Evolutionary conservation across 2,329 filamentous ascomycete species (phyloP).

Genomic region (Atkinsonella hypoxylon): DNA sequence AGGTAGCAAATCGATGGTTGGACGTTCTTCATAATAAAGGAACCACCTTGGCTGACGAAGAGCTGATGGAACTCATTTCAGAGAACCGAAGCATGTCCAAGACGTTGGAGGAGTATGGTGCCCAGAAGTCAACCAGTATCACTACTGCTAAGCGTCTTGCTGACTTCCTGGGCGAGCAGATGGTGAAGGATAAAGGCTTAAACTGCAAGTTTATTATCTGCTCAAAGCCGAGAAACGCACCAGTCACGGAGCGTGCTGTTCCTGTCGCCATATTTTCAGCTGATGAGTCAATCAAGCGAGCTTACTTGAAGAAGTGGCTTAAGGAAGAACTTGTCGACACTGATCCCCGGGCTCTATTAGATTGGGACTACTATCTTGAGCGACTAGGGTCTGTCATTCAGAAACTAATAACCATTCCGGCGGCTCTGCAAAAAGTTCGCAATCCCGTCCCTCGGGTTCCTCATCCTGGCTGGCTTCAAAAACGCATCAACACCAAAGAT

Average conservation of each 20-base stretch:
- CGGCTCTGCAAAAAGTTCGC: conserved; percentile 83
- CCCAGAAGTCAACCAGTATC: conserved; percentile 97
- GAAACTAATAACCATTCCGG: conserved; percentile 97
- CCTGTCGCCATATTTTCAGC: conserved; percentile 97
- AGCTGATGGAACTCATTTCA: conserved; percentile 98
- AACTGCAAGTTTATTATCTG: conserved; percentile 99
- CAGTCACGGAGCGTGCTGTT: conserved; percentile 87
- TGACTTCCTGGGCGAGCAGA: conserved; percentile 93
- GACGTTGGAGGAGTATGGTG: conserved; percentile 89
- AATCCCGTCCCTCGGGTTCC: conserved; percentile 90
- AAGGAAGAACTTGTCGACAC: conserved; percentile 86
- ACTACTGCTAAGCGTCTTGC: conserved; percentile 91
- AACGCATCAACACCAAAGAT: conserved; percentile 87
- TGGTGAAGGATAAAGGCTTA: conserved; percentile 97
- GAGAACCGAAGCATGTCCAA: conserved; percentile 98
- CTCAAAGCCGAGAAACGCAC: conserved; percentile 69
- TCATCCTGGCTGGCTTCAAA: conserved; percentile 94
- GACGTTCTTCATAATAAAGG: conserved; percentile 88
- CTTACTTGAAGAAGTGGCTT: conserved; percentile 89
- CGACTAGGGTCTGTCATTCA: conserved; percentile 95
- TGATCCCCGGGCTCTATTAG: conserved; percentile 78
- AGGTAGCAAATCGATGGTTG: conserved; percentile 91
- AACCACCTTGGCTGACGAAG: conserved; percentile 82
- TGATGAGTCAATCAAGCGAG: conserved; percentile 74
- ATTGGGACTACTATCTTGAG: conserved; percentile 97